Evolutionary conservation across 805 yeast genomes (phyloP).

Genomic region (Kuraishia floccosa): DNA sequence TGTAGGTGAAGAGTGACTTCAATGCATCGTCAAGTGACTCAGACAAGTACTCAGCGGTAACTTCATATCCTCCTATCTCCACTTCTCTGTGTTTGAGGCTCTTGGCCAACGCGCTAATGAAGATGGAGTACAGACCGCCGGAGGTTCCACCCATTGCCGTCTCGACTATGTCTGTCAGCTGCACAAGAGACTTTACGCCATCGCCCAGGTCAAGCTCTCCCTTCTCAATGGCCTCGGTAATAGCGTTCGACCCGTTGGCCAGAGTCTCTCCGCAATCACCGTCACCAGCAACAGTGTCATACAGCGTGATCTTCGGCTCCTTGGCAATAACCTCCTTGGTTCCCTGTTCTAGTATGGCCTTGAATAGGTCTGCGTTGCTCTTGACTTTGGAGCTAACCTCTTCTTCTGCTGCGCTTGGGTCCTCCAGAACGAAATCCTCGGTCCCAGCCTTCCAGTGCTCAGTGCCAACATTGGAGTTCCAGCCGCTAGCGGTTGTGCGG

Average conservation of each 20-base stretch:
- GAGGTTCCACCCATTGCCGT: slow-evolving; percentile 94
- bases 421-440: slow-evolving; percentile 14
- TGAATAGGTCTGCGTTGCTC: slow-evolving; percentile 17
- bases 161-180: slow-evolving; percentile 76
- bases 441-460: slow-evolving; percentile 10
- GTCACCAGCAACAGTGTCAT: slow-evolving; percentile 88
- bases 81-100: slow-evolving; percentile 32
- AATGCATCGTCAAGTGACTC: slow-evolving; percentile 47
- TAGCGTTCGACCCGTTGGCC: slow-evolving; percentile 70
- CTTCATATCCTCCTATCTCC: slow-evolving; percentile 13
- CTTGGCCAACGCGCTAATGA: slow-evolving; percentile 62
- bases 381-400: slow-evolving; percentile 13
- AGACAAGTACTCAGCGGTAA: slow-evolving; percentile 26
- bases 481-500: slow-evolving; percentile 73
- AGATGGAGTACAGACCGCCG: slow-evolving; percentile 87
- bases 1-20: slow-evolving; percentile 69
- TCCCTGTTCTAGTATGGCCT: slow-evolving; percentile 28
- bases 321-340: slow-evolving; percentile 41
- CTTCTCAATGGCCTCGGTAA: slow-evolving; percentile 38
- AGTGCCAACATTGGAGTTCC: slow-evolving; percentile 41
- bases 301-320: slow-evolving; percentile 79
- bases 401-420: slow-evolving; percentile 20
- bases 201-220: slow-evolving; percentile 27
- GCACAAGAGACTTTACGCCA: slow-evolving; percentile 49
- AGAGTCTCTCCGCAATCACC: slow-evolving; percentile 96